Evolutionary conservation across 2,329 filamentous ascomycete genomes (phyloP), one percentile per base, ranked within the genome.

Genomic region (Tricladium varicosporioides): DNA sequence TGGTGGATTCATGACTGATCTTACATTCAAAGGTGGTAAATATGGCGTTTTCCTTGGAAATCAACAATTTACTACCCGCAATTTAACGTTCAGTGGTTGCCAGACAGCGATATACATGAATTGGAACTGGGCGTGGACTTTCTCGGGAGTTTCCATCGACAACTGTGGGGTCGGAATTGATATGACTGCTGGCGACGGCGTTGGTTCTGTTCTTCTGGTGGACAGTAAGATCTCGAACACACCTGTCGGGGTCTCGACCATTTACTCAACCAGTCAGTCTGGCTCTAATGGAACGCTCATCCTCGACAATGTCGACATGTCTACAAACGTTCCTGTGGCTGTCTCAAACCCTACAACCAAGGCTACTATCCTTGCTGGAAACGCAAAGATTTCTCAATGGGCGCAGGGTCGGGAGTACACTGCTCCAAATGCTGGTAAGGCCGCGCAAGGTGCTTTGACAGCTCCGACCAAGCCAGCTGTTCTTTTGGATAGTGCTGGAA

Each of bases 251-350:
- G 80, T 97, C 67, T 83, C 83, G 65, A 93, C 91, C 22, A 83
- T 87, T 1, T 96, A 90, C 75, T 80, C 81, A 64, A 74, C 80
- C 5, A 72, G 74, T 54, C 80, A 86, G 56, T 80, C 84, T 18
- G 75, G 80, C 55, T 89, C 89, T 65, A 93, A 92, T 68, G 91
- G 90, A 59, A 91, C 89, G 13, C 81, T 97, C 47, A 81, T 96
- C 63, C 73, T 97, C 10, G 90, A 96, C 75, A 97, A 97, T 65
- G 90, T 95, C 33, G 91, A 97, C 74, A 91, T 97, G 75, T 60
- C 65, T 63, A 77, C 78, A 48, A 86, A 84, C 54, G 84, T 89
- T 53, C 78, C 81, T 5, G 79, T 82, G 19, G 91, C 90, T 32
- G 82, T 97, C 53, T 72, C 79, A 61, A 80, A 82, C 64, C 72